A percentile compares a stretch with the other conserved stretches of the same genome.
Conservation (phyloP, 345 rosid species). For the Syzygium aqueum region DNA sequence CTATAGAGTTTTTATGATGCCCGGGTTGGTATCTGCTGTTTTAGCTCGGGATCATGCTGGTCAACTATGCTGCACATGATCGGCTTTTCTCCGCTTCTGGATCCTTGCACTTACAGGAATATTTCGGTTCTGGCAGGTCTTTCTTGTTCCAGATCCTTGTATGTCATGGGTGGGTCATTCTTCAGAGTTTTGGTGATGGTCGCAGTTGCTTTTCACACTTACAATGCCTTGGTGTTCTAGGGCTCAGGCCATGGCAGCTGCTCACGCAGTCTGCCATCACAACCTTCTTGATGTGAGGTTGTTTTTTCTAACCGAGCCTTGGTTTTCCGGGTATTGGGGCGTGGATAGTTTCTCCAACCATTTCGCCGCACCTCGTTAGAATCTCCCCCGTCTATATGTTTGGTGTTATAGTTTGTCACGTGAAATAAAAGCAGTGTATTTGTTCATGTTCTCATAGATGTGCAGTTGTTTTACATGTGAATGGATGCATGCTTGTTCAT, state of each 20-base stretch:
- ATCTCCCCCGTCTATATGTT: not conserved
- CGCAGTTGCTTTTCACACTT: not conserved
- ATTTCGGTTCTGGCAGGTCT: not conserved
- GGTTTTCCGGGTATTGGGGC: not conserved
- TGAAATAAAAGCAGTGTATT: not conserved
- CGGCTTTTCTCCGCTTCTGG: conserved; percentile 19
- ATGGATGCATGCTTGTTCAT: not conserved
- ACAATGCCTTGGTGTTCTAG: not conserved
- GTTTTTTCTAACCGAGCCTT: not conserved
- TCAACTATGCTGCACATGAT: not conserved
- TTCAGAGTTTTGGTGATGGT: not conserved
- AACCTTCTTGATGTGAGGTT: not conserved
- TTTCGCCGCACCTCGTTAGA: not conserved
- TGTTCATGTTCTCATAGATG: not conserved
- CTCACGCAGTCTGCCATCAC: not conserved
- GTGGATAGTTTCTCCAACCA: not conserved
- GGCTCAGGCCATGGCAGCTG: not conserved
- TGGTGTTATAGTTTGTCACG: not conserved
- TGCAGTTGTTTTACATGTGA: not conserved
- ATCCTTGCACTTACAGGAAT: conserved; percentile 24
- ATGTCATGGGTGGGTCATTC: not conserved
- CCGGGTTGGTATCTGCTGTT: conserved; percentile 24
- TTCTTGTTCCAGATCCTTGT: not conserved
- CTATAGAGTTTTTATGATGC: conserved; percentile 10
- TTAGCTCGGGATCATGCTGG: conserved; percentile 11